phyloP scores from a whole-genome alignment of 768 basidiomycete genomes.

The Dioszegia crocea region DNA sequence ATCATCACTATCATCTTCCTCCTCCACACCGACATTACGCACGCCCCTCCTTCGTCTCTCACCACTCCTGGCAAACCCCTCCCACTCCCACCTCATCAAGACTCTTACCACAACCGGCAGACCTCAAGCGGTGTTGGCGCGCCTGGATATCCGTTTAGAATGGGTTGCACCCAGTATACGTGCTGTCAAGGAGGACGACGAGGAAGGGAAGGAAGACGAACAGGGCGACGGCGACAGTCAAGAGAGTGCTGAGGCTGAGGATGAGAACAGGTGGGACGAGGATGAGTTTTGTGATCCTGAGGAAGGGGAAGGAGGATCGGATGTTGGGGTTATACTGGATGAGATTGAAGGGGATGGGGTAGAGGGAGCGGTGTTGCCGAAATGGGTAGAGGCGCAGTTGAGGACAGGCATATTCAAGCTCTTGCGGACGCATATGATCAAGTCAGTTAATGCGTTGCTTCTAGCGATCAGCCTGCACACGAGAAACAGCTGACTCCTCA shows the following conservation, averaged over 20 bases:
- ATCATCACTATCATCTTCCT: background rate
- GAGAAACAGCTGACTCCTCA: conserved; percentile 10
- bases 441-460: background rate
- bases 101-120: conserved; percentile 9
- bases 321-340: background rate
- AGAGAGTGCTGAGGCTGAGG: background rate
- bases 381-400: conserved; percentile 16
- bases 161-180: conserved; percentile 5
- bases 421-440: conserved; percentile 20
- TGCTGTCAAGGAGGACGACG: background rate
- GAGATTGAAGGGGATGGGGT: background rate
- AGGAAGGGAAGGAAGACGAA: background rate
- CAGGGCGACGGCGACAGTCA: background rate
- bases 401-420: conserved; percentile 9
- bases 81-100: conserved; percentile 2
- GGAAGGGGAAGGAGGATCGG: background rate
- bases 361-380: background rate
- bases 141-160: conserved; percentile 4
- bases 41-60: conserved; percentile 2
- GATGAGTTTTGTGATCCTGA: conserved; percentile 2
- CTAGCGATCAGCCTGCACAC: background rate
- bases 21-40: background rate
- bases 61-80: conserved; percentile 12
- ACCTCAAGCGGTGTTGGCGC: conserved; percentile 17
- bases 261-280: background rate